Base-by-base conservation (phyloP, 192 early-diverging fungal species). In the Phycomyces nitens region DNA sequence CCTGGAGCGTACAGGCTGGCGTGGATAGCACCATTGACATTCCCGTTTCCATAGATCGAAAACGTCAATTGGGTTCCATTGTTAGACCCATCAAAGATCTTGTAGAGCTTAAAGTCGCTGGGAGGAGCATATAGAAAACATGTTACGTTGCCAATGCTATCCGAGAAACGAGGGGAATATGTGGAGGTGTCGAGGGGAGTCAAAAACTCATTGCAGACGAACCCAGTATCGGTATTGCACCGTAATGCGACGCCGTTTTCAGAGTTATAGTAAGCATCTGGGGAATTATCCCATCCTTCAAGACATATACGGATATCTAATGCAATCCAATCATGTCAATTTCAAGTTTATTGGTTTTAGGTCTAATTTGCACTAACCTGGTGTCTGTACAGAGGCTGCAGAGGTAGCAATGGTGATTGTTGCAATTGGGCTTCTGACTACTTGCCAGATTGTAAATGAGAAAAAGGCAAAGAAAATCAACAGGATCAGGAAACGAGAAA, bases 81-180 rank as follows among this genome's bases (percentile, higher is more conserved):
- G 15, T 61, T 71, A 6, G 53, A 34, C 11, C 18, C 39, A 3
- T 63, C 64, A 39, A 43, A 51, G 8, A 59, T 66, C 15, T 40
- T 58, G 5, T 58, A 34, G 26, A 71, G 34, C 49, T 38, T 15
- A 44, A 71, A 71, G 12, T 39, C 18, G 34, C 12, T 16, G 14
- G 64, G 58, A 3, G 62, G 40, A 14, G 51, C 52, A 53, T 61
- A 71, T 29, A 66, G 51, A 53, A 56, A 71, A 38, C 70, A 71
- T 4, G 11, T 23, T 15, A 71, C 53, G 20, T 26, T 11, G 3
- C 69, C 69, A 14, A 64, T 40, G 14, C 50, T 50, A 49, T 39
- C 62, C 38, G 62, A 49, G 26, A 60, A 71, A 5, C 44, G 26
- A 47, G 69, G 69, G n/a, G 6, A 39, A 39, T 49, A 64, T 5